phyloP scores from a whole-genome alignment of 345 rosid species.

The Pistacia atlantica region DNA sequence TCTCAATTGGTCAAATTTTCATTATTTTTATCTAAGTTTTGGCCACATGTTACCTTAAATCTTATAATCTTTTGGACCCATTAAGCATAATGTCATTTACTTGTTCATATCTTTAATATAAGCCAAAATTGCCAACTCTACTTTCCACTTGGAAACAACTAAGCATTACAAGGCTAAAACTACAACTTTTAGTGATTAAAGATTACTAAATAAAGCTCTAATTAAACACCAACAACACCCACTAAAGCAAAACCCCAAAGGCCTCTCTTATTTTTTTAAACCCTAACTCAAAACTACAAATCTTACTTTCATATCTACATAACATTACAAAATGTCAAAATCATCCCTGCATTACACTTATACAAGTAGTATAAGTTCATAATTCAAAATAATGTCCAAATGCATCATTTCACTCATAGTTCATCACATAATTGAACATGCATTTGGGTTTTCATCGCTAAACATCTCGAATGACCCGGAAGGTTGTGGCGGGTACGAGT shows the following conservation, averaged over 20 bases:
- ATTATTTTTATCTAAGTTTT: background rate
- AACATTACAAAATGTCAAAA: constrained; percentile 26
- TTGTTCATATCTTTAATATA: background rate
- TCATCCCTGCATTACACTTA: constrained; percentile 16
- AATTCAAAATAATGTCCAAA: background rate
- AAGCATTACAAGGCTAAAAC: constrained; percentile 19
- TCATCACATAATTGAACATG: constrained; percentile 71
- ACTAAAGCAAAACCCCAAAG: background rate
- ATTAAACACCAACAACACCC: background rate
- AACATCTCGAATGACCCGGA: constrained; percentile 70
- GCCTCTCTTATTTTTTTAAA: background rate
- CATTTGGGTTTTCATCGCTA: constrained; percentile 90
- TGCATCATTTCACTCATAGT: background rate
- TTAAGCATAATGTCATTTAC: background rate
- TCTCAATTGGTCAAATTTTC: background rate
- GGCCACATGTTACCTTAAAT: background rate
- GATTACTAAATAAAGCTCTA: constrained; percentile 10
- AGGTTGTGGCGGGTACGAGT: constrained; percentile 39
- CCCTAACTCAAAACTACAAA: constrained; percentile 20
- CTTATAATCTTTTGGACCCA: background rate
- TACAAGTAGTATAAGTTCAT: constrained; percentile 28
- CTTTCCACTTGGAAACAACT: constrained; percentile 20
- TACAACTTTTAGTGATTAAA: background rate
- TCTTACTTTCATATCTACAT: constrained; percentile 24
- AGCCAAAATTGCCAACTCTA: constrained; percentile 17